Conservation (phyloP, 805 yeast species). For the Candida broadrunensis region DNA sequence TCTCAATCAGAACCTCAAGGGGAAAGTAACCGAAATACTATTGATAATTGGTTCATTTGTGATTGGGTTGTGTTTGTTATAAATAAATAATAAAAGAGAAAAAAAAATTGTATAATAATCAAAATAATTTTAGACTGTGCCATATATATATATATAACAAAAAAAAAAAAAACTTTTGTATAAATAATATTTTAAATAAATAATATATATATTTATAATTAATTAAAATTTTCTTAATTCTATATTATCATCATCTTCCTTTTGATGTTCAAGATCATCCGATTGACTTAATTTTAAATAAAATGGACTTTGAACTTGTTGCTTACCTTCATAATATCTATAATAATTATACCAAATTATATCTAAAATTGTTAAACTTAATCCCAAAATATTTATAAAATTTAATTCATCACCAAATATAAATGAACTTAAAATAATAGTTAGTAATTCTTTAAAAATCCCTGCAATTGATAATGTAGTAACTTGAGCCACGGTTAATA, state of each 20-base stretch:
- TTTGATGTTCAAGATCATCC: neutral
- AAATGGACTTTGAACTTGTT: conserved; percentile 3
- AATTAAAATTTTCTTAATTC: conserved; percentile 7
- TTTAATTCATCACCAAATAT: conserved; percentile 75
- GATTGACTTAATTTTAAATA: neutral
- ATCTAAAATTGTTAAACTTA: conserved; percentile 70
- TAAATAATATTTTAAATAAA: no score
- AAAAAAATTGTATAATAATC: no score
- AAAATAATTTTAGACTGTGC: no score
- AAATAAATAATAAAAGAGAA: no score
- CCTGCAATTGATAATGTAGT: conserved; percentile 89
- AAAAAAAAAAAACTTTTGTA: no score
- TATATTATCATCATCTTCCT: neutral
- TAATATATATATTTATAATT: no score
- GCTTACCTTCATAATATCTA: conserved; percentile 34
- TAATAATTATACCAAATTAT: conserved; percentile 81
- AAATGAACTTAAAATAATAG: conserved; percentile 66
- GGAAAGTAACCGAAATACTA: neutral
- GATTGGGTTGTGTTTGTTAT: no score
- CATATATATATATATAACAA: no score
- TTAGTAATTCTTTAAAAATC: conserved; percentile 85
- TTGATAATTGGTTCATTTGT: neutral
- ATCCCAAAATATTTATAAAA: conserved; percentile 67
- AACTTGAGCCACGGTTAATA: conserved; percentile 78
- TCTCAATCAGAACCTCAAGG: no score